Evolutionary conservation across 495 filamentous ascomycete species (phyloP), one percentile per base, ranked within the genome.

Genomic region (Penicillium simplicissimum): DNA sequence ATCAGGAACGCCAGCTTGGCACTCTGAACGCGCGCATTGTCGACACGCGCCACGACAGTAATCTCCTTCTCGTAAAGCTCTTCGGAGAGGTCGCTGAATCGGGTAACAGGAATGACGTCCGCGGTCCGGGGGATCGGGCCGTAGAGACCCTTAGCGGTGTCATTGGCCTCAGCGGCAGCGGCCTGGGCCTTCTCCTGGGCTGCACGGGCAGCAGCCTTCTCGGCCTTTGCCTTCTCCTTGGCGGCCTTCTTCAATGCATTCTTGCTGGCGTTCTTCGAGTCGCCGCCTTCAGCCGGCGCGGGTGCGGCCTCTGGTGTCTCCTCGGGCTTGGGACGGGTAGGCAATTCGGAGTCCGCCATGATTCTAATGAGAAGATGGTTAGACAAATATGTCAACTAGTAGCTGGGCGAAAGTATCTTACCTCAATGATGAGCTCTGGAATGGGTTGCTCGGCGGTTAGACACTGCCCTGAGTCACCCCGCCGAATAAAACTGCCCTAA

Each of bases 1-100:
- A 95, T 91, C 69, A 97, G 83, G 78, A 98, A 97, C 57, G 86
- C 89, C 81, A 97, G 87, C 77, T 97, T 96, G 61, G 92, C 89
- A 65, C 91, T 90, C 79, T 97, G 91, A 61, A 90, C 88, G 63
- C 94, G 82, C 21, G 90, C 79, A 77, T 95, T 96, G 73, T 97
- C 92, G 28, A 97, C 80, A 76, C 91, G 89, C 7, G 90, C 94
- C 19, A 93, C 85, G 60, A 98, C 84, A 23, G 85, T 83, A 43
- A 97, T 81, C 60, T 87, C 86, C 78, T 93, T 87, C 62, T 90
- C 90, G 35, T 90, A 78, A 67, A 87, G 76, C 25, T 81, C 79
- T 17, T 84, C 79, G 55, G 78, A 75, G 8, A 92, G 76, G 25
- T 81, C 65, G 53, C 67, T 65, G 71, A 83, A 78, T 52, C 70